These are phyloP conservation scores for Centrapalus pauciflorus DNA, from an alignment of 129 eudicot species.

Conservation along the genomic window DNA sequence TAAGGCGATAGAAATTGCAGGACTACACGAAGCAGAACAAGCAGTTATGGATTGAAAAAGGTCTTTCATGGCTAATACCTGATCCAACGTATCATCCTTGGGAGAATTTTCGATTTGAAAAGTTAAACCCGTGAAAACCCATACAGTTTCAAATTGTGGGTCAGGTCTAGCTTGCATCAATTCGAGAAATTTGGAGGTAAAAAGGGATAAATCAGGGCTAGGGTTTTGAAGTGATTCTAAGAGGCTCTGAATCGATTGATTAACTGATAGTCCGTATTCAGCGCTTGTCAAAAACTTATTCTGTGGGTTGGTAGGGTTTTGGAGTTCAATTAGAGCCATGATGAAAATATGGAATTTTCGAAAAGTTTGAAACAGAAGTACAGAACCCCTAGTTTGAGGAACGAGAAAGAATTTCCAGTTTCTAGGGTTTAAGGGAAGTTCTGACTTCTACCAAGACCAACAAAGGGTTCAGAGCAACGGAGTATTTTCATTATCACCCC, in stretches of 20 bases:
- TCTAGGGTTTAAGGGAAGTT: slow-evolving; percentile 35
- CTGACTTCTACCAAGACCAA: no score
- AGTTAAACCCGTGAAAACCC: slow-evolving; percentile 54
- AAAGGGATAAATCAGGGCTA: slow-evolving; percentile 23
- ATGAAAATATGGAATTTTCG: neutral
- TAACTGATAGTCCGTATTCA: slow-evolving; percentile 42
- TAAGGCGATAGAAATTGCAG: slow-evolving; percentile 36
- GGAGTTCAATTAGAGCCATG: slow-evolving; percentile 36
- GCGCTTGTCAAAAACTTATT: slow-evolving; percentile 31
- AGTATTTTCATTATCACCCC: neutral
- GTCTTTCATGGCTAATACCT: slow-evolving; percentile 38
- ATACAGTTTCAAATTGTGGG: slow-evolving; percentile 70
- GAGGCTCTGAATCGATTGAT: slow-evolving; percentile 47
- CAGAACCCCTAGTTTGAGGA: slow-evolving; percentile 46
- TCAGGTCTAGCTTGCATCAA: slow-evolving; percentile 44
- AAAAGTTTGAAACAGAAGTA: no score
- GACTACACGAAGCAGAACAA: slow-evolving; percentile 51
- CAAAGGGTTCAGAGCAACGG: neutral
- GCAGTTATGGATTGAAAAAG: slow-evolving; percentile 45
- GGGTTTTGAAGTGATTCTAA: slow-evolving; percentile 36
- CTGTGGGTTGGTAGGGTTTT: slow-evolving; percentile 10
- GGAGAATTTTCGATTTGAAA: slow-evolving; percentile 20
- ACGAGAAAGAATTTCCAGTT: neutral
- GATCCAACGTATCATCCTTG: slow-evolving; percentile 40
- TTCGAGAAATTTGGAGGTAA: slow-evolving; percentile 40